phyloP scores from a whole-genome alignment of 2,329 filamentous ascomycete species.

The Periglandula ipomoeae region DNA sequence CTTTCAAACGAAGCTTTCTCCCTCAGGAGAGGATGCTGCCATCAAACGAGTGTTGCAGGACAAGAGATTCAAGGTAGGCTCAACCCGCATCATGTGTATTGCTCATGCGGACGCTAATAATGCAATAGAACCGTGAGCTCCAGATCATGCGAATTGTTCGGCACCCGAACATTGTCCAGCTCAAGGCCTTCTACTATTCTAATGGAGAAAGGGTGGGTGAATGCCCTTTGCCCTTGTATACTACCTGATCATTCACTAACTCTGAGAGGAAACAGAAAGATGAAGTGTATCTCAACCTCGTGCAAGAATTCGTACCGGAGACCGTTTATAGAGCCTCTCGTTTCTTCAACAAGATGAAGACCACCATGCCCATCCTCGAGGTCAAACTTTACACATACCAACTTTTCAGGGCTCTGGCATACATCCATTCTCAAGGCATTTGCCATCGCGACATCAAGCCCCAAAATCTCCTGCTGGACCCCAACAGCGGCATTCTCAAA shows the following conservation, averaged over 20 bases:
- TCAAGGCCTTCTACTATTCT: slow-evolving; percentile 99
- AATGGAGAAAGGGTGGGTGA: slow-evolving; percentile 84
- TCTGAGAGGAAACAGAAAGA: slow-evolving; percentile 73
- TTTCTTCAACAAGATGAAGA: slow-evolving; percentile 99
- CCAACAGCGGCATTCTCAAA: slow-evolving; percentile 83
- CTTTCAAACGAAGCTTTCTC: slow-evolving; percentile 96
- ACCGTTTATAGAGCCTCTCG: slow-evolving; percentile 96
- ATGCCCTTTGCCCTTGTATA: neutral
- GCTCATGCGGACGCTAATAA: neutral
- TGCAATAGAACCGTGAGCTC: slow-evolving; percentile 80
- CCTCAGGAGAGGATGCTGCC: slow-evolving; percentile 95
- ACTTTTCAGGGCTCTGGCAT: slow-evolving; percentile 94
- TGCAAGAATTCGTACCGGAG: slow-evolving; percentile 96
- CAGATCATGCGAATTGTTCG: slow-evolving; percentile 99
- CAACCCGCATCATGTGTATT: neutral
- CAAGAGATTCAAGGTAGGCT: slow-evolving; percentile 92
- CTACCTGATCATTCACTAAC: neutral
- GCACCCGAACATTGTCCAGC: slow-evolving; percentile 96
- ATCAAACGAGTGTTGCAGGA: slow-evolving; percentile 99
- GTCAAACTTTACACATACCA: slow-evolving; percentile 99
- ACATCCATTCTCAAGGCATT: slow-evolving; percentile 98
- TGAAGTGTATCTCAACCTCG: slow-evolving; percentile 96
- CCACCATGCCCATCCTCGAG: slow-evolving; percentile 96
- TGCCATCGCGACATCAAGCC: slow-evolving; percentile 99
- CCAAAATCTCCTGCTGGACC: slow-evolving; percentile 92